Base-by-base conservation (phyloP, 805 yeast species). In the Citeromyces matritensis region DNA sequence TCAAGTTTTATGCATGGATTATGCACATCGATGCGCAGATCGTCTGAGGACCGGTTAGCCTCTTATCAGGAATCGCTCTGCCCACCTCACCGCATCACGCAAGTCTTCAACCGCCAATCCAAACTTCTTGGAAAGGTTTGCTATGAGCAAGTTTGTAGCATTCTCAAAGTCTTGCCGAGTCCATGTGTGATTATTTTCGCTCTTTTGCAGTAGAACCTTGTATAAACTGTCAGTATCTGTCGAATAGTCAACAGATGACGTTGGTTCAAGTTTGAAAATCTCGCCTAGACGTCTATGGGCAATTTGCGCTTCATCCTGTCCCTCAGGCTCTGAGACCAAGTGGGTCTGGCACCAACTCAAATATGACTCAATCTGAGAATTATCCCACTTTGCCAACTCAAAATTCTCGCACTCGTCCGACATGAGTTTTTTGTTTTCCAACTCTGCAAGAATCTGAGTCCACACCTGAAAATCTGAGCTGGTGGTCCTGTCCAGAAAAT, bases 301-400 rank as follows among this genome's bases (percentile, higher is more conserved):
- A 12, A 26, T 13, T 1, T 11, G 15, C n/a, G 29, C n/a, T 6
- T 15, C 15, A 26, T 26, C 29, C n/a, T 4, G 14, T 26, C 17
- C 17, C 21, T 26, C 17, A 7, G 15, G 7, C 29, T 26, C 29
- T 7, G n/a, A 19, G 11, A 9, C 29, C 3, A 56, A 39, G 9
- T 58, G 31, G 25, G 46, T 47, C 7, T 56, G 56, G 32, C 67
- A 58, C 72, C 78, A 69, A 14, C 60, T 53, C 17, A 73, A 45
- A 45, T 72, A 78, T 17, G 55, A 47, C 4, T 57, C 57, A 3
- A 63, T 55, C 34, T 65, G 55, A 2, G 43, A 42, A n/a, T 62
- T 61, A 27, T 58, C 51, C 77, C 83, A 71, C 9, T 49, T 45
- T 8, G 59, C 31, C 3, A 73, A 42, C 10, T 60, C 61, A 5